These are phyloP conservation scores for Macrolepiota albuminosa DNA, from an alignment of 768 basidiomycete genomes.

Conservation along the genomic window DNA sequence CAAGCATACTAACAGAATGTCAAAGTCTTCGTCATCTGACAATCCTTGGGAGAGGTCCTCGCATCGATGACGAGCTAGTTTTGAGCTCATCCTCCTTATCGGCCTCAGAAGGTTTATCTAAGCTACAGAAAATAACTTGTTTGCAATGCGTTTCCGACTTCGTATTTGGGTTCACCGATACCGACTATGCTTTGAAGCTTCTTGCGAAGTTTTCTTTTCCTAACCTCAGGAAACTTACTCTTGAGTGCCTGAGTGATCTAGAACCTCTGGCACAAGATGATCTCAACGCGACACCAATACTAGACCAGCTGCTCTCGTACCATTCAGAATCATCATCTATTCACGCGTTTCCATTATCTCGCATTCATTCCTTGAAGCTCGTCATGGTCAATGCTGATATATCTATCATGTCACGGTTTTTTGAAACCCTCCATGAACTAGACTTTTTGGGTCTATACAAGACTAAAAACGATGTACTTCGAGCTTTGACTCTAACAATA, in stretches of 20 bases:
- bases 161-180: conserved; percentile 40
- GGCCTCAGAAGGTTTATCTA: not conserved
- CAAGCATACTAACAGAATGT: conserved; percentile 35
- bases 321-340: not conserved
- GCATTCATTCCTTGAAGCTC: conserved; percentile 27
- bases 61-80: conserved; percentile 16
- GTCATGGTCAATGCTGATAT: conserved; percentile 20
- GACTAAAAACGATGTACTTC: conserved; percentile 20
- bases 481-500: conserved; percentile 10
- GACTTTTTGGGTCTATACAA: conserved; percentile 18
- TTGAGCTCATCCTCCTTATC: not conserved
- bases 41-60: conserved; percentile 53
- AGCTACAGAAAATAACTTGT: conserved; percentile 15
- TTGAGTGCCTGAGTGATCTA: conserved; percentile 43
- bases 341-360: conserved; percentile 17
- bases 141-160: conserved; percentile 29
- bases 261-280: conserved; percentile 22
- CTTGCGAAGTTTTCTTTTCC: conserved; percentile 36
- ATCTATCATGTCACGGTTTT: conserved; percentile 20
- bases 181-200: conserved; percentile 31
- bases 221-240: conserved; percentile 26
- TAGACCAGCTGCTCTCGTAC: conserved; percentile 26
- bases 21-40: conserved; percentile 37
- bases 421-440: conserved; percentile 22
- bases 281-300: conserved; percentile 30